Percentiles rank a stretch among this genome's conserved stretches.
Conservation (phyloP, 208 protist species). For the Wallacemonas sp. region DNA sequence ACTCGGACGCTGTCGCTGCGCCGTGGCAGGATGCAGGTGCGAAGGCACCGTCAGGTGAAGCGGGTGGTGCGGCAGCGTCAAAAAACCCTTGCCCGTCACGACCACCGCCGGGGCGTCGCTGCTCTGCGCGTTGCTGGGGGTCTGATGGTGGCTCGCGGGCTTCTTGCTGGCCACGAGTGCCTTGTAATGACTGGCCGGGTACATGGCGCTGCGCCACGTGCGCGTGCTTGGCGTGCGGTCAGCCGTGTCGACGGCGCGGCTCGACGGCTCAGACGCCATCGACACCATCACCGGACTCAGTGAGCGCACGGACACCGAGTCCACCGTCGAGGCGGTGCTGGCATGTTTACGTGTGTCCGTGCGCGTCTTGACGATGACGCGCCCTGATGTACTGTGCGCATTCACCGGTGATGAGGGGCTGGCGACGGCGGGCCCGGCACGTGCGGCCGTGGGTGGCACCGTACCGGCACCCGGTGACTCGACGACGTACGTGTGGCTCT, state of each 20-base stretch:
- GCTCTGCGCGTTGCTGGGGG: background rate
- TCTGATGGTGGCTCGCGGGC: too few species aligned
- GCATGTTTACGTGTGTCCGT: background rate
- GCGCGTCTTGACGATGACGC: slow-evolving; percentile 4
- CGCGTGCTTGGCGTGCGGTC: too few species aligned
- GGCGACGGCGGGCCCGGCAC: background rate
- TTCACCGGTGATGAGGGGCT: background rate
- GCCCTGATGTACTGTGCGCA: background rate
- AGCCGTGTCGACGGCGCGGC: too few species aligned
- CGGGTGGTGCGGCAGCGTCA: slow-evolving; percentile 3
- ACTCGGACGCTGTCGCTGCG: background rate
- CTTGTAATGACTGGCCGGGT: background rate
- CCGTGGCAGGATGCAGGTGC: background rate
- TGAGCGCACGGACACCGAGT: background rate
- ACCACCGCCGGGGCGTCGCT: background rate
- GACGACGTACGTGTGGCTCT: background rate
- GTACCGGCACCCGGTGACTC: background rate
- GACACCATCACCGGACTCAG: too few species aligned
- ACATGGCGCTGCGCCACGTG: background rate
- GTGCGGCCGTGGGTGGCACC: background rate
- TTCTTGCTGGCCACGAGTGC: background rate
- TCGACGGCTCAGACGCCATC: too few species aligned
- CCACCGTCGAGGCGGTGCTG: background rate
- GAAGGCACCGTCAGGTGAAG: background rate
- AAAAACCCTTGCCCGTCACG: background rate